phyloP scores from a whole-genome alignment of 352 stramenopile species.

The Globisporangium acanthophoron region DNA sequence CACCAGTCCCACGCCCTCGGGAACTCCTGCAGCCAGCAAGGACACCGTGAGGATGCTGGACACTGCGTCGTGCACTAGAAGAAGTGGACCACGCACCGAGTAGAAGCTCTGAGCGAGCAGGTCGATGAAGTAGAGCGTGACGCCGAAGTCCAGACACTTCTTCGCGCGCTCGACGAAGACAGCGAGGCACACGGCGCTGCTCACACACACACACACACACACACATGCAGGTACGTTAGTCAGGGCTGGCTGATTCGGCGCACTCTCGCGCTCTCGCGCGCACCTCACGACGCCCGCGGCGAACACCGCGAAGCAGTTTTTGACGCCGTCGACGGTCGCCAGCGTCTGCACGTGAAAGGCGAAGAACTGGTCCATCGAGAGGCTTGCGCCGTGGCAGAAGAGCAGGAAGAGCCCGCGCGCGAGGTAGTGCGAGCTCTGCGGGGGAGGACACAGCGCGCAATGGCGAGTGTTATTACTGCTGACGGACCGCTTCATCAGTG shows the following conservation, averaged over 20 bases:
- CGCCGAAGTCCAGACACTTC: conserved; percentile 89
- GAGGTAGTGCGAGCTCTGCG: conserved; percentile 78
- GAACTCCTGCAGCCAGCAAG: conserved; percentile 45
- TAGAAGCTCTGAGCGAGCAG: conserved; percentile 80
- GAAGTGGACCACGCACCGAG: conserved; percentile 30
- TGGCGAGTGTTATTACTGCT: no score
- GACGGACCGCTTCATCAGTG: background rate
- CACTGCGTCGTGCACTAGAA: background rate
- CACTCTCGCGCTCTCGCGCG: no score
- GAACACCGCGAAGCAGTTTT: conserved; percentile 75
- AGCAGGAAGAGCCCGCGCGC: conserved; percentile 61
- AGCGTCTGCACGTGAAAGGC: conserved; percentile 77
- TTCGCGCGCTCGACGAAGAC: conserved; percentile 87
- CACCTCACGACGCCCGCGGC: conserved; percentile 47
- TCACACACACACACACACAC: background rate
- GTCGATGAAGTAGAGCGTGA: conserved; percentile 87
- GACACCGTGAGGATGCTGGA: background rate
- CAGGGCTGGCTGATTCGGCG: no score
- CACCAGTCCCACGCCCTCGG: conserved; percentile 87
- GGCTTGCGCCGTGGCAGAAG: conserved; percentile 63
- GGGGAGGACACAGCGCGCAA: background rate
- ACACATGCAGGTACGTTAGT: no score
- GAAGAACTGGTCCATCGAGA: conserved; percentile 83
- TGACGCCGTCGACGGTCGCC: conserved; percentile 66
- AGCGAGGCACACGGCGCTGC: conserved; percentile 62